Evolutionary conservation across 176 grass and related monocot species (phyloP), one percentile per base, ranked within the genome.

Genomic region (sorghum (Sorghum bicolor)): DNA sequence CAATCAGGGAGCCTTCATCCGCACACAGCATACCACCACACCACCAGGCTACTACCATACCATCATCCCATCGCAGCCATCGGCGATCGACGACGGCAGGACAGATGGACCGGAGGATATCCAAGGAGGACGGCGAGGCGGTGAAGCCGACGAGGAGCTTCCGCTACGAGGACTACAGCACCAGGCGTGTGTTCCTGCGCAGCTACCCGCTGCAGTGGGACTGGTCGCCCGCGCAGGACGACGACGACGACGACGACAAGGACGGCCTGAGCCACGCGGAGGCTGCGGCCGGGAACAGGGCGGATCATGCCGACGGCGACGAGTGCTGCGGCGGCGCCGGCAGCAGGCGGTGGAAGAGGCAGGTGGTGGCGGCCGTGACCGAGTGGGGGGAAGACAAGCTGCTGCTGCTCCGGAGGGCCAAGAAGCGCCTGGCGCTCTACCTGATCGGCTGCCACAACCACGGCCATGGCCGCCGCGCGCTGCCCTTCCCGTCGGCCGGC

Each of bases 131-230:
- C 11, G 77, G 69, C 13, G 81, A 7, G 17, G 80, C 20, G 9
- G 38, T 62, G 80, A 87, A 74, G 83, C 80, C 71, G 41, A 66
- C 79, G 5, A 86, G 80, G 82, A 92, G 94, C 85, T 94, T 97
- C 74, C 90, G 94, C 67, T 77, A 88, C 79, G 94, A 97, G 90
- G 94, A 94, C 61, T 97, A 94, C 87, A 92, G 36, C 87, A 92
- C 82, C 55, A 82, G 87, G 87, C 67, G 94, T 70, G 88, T 90
- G 5, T 97, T 97, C 81, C 53, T 97, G 80, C 88, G 89, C 41
- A 97, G 94, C 92, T 94, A 94, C 63, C 92, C 94, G 33, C 91
- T 94, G 8, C 94, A 92, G 83, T 94, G 94, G 94, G 91, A 87
- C 9, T 72, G 83, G 67, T 79, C 91, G 25, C 33, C 60, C 2